Percentiles rank a stretch among this genome's conserved stretches.
Conservation (phyloP, 805 yeast species). For the Zygoascus biomembranicola region DNA sequence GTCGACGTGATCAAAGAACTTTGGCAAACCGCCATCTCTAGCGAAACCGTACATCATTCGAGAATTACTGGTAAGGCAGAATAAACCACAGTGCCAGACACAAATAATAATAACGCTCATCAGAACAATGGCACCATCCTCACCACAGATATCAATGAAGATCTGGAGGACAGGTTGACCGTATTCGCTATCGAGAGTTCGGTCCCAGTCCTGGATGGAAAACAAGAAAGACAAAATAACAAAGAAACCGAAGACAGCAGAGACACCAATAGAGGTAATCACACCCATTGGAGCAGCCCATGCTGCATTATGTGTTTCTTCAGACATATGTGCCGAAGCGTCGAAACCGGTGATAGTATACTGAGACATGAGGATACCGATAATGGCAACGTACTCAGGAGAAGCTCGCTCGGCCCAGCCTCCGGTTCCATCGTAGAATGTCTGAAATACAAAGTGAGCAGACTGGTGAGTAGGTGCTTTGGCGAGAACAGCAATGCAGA, state of each 20-base stretch:
- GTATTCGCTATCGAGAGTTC: constrained; percentile 30
- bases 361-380: constrained; percentile 16
- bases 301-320: constrained; percentile 58
- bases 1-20: constrained; percentile 49
- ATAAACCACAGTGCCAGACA: constrained; percentile 18
- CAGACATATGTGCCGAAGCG: constrained; percentile 65
- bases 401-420: constrained; percentile 18
- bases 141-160: constrained; percentile 30
- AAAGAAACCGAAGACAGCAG: constrained; percentile 52
- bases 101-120: constrained; percentile 14
- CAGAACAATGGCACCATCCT: constrained; percentile 16
- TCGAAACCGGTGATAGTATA: constrained; percentile 78
- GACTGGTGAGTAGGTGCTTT: constrained; percentile 30
- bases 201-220: constrained; percentile 38
- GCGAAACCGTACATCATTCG: constrained; percentile 64
- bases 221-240: constrained; percentile 45
- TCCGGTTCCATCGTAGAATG: constrained; percentile 28
- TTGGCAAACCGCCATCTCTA: constrained; percentile 68
- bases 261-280: constrained; percentile 45
- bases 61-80: constrained; percentile 32
- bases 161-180: constrained; percentile 41
- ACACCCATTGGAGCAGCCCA: constrained; percentile 61
- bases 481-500: constrained; percentile 23
- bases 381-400: constrained; percentile 17
- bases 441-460: constrained; percentile 14